Evolutionary conservation across 371 early-diverging fungal genomes (phyloP).

Genomic region (Mortierella polycephala): DNA sequence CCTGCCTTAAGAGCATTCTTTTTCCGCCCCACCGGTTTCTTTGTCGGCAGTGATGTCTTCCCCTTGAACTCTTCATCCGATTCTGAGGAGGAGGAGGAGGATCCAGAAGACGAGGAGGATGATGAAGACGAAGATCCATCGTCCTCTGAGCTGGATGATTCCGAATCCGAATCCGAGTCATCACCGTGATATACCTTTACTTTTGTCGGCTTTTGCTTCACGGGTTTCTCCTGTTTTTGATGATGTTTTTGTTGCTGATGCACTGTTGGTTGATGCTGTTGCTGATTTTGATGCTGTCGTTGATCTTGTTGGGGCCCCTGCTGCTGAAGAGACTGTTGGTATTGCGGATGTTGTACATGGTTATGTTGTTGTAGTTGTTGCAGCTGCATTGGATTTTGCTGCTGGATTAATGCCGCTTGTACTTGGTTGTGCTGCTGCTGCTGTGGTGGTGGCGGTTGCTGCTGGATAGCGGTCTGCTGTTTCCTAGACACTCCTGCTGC

Average conservation of each 20-base stretch:
- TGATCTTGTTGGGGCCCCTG: slow-evolving; percentile 11
- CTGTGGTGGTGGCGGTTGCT: slow-evolving; percentile 3
- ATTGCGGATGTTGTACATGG: slow-evolving; percentile 19
- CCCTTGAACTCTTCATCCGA: slow-evolving; percentile 49
- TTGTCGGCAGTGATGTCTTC: slow-evolving; percentile 44
- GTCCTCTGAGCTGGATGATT: slow-evolving; percentile 39
- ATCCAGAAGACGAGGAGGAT: slow-evolving; percentile 32
- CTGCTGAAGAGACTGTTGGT: slow-evolving; percentile 13
- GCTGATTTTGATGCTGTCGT: slow-evolving; percentile 10
- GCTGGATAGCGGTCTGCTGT: neutral
- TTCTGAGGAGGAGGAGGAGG: slow-evolving; percentile 32
- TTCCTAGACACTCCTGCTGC: slow-evolving; percentile 1
- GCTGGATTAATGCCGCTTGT: no score
- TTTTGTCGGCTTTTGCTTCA: slow-evolving; percentile 9
- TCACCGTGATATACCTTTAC: slow-evolving; percentile 16
- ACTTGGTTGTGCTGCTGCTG: neutral
- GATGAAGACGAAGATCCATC: slow-evolving; percentile 41
- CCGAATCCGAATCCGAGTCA: slow-evolving; percentile 39
- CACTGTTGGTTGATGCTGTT: slow-evolving; percentile 27
- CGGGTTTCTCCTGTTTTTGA: slow-evolving; percentile 19
- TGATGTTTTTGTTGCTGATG: slow-evolving; percentile 38
- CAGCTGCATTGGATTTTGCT: slow-evolving; percentile 12
- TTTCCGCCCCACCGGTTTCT: slow-evolving; percentile 36
- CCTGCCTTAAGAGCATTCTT: slow-evolving; percentile 38
- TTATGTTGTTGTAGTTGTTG: slow-evolving; percentile 4